These are phyloP conservation scores for Eimeria sp. DNA, from an alignment of 169 alveolate species.

Conservation along the genomic window DNA sequence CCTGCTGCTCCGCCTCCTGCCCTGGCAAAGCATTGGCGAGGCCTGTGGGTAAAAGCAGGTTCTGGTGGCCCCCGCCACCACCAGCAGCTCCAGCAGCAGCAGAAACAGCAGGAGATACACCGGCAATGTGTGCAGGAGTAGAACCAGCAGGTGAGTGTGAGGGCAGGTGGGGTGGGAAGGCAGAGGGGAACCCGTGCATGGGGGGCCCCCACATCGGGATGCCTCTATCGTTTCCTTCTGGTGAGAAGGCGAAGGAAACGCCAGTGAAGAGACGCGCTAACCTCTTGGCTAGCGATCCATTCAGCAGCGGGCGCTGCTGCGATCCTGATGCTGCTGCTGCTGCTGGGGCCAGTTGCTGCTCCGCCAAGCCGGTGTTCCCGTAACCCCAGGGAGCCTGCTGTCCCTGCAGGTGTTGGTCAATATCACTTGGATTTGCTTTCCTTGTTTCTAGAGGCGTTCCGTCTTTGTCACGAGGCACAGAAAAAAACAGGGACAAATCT, in stretches of 20 bases:
- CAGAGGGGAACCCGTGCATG: conserved; percentile 1
- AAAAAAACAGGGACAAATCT: background rate
- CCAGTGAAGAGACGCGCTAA: conserved; percentile 43
- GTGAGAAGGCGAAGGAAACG: conserved; percentile 26
- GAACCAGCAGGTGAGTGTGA: background rate
- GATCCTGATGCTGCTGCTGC: background rate
- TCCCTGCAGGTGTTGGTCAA: background rate
- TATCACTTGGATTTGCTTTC: background rate
- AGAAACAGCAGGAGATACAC: background rate
- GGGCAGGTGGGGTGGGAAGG: conserved; percentile 22
- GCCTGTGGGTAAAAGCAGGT: background rate
- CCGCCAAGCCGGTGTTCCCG: background rate
- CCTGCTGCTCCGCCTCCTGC: conserved; percentile 20
- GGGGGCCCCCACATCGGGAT: background rate
- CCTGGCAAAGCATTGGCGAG: background rate
- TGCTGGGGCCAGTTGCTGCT: background rate
- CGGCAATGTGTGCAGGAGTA: background rate
- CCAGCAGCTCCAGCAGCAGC: conserved; percentile 1
- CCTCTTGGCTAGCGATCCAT: conserved; percentile 19
- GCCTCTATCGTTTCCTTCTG: background rate
- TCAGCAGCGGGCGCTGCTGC: conserved; percentile 29
- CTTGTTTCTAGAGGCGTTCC: background rate
- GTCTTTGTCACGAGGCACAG: conserved; percentile 3
- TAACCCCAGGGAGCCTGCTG: conserved; percentile 48
- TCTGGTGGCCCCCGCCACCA: background rate